Evolutionary conservation across 129 eudicot genomes (phyloP).

Genomic region (Flaveria trinervia): DNA sequence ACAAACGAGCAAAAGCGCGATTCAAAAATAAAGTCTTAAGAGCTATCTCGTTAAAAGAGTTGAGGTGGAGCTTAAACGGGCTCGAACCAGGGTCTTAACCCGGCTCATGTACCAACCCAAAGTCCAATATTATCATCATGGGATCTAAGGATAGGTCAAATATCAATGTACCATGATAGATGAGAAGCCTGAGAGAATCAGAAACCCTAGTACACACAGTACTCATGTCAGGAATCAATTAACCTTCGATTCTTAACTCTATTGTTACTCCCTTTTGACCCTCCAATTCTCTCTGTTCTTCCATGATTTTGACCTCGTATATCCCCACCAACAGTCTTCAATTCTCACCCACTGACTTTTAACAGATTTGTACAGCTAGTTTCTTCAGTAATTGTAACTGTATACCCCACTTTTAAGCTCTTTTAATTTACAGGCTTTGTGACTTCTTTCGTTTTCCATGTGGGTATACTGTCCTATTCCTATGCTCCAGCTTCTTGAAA

Average conservation of each 20-base stretch:
- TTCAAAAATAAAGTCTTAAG: too few relatives aligned
- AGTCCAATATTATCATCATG: too few relatives aligned
- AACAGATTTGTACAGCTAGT: conserved; percentile 18
- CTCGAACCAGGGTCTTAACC: too few relatives aligned
- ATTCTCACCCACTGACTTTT: conserved; percentile 26
- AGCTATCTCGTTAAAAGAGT: too few relatives aligned
- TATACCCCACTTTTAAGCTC: background rate
- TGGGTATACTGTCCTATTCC: conserved; percentile 31
- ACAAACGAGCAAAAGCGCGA: too few relatives aligned
- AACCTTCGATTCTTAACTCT: conserved; percentile 18
- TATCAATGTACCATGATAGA: conserved; percentile 24
- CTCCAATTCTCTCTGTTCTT: background rate
- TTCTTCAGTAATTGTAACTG: background rate
- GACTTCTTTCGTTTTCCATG: conserved; percentile 36
- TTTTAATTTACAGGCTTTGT: background rate
- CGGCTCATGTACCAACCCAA: too few relatives aligned
- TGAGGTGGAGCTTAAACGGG: too few relatives aligned
- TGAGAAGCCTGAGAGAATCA: conserved; percentile 29
- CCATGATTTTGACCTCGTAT: conserved; percentile 6
- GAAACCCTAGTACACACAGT: conserved; percentile 5
- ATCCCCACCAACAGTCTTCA: conserved; percentile 28
- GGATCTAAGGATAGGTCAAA: conserved; percentile 23
- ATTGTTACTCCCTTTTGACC: conserved; percentile 22
- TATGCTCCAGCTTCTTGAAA: conserved; percentile 17
- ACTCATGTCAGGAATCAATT: conserved; percentile 24